phyloP scores from a whole-genome alignment of 176 grass and related monocot species.

The Alloteropsis semialata region DNA sequence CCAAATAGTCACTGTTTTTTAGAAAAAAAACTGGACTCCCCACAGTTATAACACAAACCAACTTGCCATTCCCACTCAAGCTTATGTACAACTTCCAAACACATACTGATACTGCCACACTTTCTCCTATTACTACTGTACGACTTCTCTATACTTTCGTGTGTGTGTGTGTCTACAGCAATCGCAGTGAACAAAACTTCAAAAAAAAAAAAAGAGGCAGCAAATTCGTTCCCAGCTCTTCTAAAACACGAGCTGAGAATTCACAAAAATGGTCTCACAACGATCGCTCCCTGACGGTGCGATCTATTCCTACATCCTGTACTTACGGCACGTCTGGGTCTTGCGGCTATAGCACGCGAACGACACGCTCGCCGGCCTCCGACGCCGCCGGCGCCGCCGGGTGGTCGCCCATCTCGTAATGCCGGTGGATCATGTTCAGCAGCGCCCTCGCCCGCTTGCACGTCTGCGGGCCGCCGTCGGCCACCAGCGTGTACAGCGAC shows the following conservation, averaged over 20 bases:
- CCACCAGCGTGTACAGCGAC: slow-evolving; percentile 54
- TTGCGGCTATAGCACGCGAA: slow-evolving; percentile 44
- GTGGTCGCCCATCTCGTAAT: slow-evolving; percentile 27
- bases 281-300: neutral
- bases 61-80: neutral
- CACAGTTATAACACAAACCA: neutral
- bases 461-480: slow-evolving; percentile 50
- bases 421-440: slow-evolving; percentile 65
- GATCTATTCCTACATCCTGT: slow-evolving; percentile 4
- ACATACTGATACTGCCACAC: neutral
- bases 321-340: neutral
- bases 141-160: neutral
- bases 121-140: too few relatives aligned
- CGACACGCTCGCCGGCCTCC: slow-evolving; percentile 29
- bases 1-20: too few relatives aligned
- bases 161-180: neutral
- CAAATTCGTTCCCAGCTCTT: slow-evolving; percentile 52
- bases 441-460: slow-evolving; percentile 62
- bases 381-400: neutral
- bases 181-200: neutral
- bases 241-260: slow-evolving; percentile 74
- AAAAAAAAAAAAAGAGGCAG: neutral
- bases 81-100: slow-evolving; percentile 20
- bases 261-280: slow-evolving; percentile 1
- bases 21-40: neutral